Evolutionary conservation across 345 rosid genomes (phyloP), one percentile per base, ranked within the genome.

Genomic region (Jatropha curcas): DNA sequence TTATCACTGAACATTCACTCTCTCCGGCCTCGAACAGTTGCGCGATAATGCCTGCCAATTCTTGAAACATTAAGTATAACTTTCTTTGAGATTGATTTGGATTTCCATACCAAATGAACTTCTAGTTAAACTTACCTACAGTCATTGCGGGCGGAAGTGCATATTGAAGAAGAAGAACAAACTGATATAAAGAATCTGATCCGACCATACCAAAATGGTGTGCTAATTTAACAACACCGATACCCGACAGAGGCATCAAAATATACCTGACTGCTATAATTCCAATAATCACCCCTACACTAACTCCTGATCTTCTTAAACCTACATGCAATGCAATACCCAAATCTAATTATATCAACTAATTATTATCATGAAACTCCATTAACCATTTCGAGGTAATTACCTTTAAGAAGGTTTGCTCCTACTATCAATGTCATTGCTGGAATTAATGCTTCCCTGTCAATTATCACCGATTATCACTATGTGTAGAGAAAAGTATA

Each of bases 131-230:
- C 53, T 20, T 68, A 87, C 90, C 87, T 55, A 85, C 76, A 45
- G 62, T 80, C 75, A 88, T 41, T 41, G 87, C 92, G 3, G 86
- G 89, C 4, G 88, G 88, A 56, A 86, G 71, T 0, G 88, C 87
- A 71, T 60, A 86, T 50, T 88, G 89, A 65, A 86, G 82, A 67
- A 88, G 73, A 59, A 86, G 89, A 68, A 83, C 64, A 46, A 88
- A 84, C 43, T 75, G 86, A 65, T 81, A 88, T 31, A 84, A 53
- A 2, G 85, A 72, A 73, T 88, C 82, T n/a, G 77, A 58, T 20
- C 66, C 71, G 53, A 84, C 81, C 39, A 84, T 8, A 9, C 84
- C 86, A 24, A 81, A 68, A 45, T 62, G 76, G 24, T 45, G 33
- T 30, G 87, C 87, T 7, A 72, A 73, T 77, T 71, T 83, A 14